Evolutionary conservation across 352 stramenopile species (phyloP), one percentile per base, ranked within the genome.

Genomic region (Phytophthora colocasiae): DNA sequence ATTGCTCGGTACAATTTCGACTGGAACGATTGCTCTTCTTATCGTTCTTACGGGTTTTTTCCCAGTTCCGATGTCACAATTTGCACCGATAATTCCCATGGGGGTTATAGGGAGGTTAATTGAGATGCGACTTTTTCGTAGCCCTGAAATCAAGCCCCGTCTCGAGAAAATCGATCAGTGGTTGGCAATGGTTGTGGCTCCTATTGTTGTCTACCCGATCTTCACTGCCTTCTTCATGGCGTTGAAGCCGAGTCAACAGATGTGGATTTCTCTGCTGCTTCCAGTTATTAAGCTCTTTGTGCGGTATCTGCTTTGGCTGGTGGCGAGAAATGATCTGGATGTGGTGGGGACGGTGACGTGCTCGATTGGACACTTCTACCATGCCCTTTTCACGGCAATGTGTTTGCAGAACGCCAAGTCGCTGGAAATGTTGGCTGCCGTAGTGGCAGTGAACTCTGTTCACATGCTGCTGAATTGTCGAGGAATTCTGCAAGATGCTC

Each of bases 401-500:
- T 83, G 64, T 46, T 45, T 85, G 3, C 73, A 85, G 36, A 79
- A 69, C 17, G 50, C 73, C 43, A 78, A 80, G 46, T 80, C 71
- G 6, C 17, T 57, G 8, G 47, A 63, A 7, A 75, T 63, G 7
- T 48, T 85, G 14, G 32, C 36, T 3, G 43, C 74, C 19, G 31
- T 85, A 14, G 15, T 75, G 6, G 19, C 47, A 2, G 63, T 75
- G 22, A 67, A 74, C n/a, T 41, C 53, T 0, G 8, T 62, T 6
- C 62, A 73, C 3, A 54, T 61, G 50, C 0, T 63, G 12, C 4
- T 63, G 4, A 59, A 69, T 14, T 74, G 61, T n/a, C 53, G 51
- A 14, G 43, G 59, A 12, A 68, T 74, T 24, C 15, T 74, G 1
- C 41, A 47, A 36, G 53, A 59, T 34, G 46, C 29, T 8, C 14